Conservation (phyloP, 2,329 filamentous ascomycete species). For the Rutstroemia sp. region DNA sequence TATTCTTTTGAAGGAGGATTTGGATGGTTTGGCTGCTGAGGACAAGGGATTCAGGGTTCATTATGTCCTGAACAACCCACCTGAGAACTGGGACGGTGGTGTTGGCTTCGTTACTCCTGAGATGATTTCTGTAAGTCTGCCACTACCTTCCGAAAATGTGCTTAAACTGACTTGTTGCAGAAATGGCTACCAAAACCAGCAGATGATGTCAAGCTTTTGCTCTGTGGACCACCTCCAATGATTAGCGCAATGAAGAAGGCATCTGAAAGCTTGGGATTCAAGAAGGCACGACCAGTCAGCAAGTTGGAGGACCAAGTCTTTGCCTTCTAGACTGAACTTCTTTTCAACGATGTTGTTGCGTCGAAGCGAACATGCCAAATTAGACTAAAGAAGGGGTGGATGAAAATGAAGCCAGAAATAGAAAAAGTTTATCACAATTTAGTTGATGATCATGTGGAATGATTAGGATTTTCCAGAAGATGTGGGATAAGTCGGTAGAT, state of each 20-base stretch:
- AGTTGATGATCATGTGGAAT: no score
- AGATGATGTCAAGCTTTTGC: constrained; percentile 81
- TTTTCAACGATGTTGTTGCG: no score
- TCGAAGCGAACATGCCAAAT: no score
- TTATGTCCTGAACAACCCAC: constrained; percentile 95
- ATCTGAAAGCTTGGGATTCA: constrained; percentile 78
- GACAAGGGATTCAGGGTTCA: constrained; percentile 80
- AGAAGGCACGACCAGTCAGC: constrained; percentile 90
- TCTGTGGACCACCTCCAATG: constrained; percentile 97
- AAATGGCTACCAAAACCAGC: constrained; percentile 77
- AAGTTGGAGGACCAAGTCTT: constrained; percentile 98
- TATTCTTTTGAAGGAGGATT: constrained; percentile 86
- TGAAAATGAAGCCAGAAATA: no score
- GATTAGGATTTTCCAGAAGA: no score
- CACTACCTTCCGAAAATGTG: neutral
- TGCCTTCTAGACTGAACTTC: constrained; percentile 59
- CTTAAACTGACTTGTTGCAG: constrained; percentile 33
- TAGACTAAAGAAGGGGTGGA: no score
- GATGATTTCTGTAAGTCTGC: constrained; percentile 72
- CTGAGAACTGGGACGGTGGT: constrained; percentile 83
- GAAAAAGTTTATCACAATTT: no score
- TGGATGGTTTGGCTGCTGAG: constrained; percentile 70
- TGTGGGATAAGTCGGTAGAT: no score
- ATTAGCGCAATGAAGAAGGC: constrained; percentile 95
- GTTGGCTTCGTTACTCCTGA: constrained; percentile 92